A percentile compares a stretch with the other conserved stretches of the same genome.
phyloP scores from a whole-genome alignment of 148 eudicot species.

The Polygonum maritimum region DNA sequence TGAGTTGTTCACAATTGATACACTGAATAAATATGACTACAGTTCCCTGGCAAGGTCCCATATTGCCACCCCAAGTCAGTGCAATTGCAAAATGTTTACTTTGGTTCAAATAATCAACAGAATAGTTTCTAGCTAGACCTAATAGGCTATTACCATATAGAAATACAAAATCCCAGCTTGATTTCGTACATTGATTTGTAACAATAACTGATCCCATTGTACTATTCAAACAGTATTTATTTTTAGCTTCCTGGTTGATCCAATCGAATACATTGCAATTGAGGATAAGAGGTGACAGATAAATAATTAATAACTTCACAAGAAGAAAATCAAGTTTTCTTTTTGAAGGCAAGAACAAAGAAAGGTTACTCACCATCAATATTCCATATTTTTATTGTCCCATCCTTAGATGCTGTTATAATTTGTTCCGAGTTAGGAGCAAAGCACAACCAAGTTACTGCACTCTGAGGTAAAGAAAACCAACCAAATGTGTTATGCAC shows the following conservation, averaged over 20 bases:
- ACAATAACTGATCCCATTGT: background rate
- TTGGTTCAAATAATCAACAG: background rate
- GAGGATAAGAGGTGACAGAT: background rate
- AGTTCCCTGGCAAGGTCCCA: background rate
- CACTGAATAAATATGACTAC: background rate
- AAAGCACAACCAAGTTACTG: slow-evolving; percentile 95
- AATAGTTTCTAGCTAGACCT: background rate
- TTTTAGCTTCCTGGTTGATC: background rate
- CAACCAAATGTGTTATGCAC: background rate
- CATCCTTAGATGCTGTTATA: slow-evolving; percentile 95
- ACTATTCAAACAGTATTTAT: background rate
- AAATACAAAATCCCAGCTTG: background rate
- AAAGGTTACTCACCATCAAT: slow-evolving; percentile 58
- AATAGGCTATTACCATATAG: background rate
- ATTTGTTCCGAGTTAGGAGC: slow-evolving; percentile 81
- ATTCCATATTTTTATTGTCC: slow-evolving; percentile 90
- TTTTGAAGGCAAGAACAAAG: background rate
- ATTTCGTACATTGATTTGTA: background rate
- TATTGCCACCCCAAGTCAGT: background rate
- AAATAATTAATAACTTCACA: background rate
- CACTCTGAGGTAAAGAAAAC: slow-evolving; percentile 48
- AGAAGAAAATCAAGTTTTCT: background rate
- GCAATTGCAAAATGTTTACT: background rate
- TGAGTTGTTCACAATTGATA: background rate
- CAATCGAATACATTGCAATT: background rate